Percentiles rank a stretch among this genome's conserved stretches.
Evolutionary conservation across 2,329 filamentous ascomycete species (phyloP).

Genomic region (Diaporthe eres): DNA sequence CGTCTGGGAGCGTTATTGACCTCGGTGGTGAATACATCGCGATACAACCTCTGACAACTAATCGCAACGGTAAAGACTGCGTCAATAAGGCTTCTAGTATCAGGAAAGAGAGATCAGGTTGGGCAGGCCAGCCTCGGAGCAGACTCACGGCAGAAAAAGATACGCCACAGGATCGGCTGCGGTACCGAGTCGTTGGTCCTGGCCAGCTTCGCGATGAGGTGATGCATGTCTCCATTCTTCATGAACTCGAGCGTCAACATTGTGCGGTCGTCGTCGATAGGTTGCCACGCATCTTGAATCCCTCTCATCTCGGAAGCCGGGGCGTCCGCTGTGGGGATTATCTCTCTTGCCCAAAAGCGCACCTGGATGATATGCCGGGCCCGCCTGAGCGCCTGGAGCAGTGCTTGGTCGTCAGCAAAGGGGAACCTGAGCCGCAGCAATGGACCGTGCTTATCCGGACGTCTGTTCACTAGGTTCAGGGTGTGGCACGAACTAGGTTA

Average conservation of each 20-base stretch:
- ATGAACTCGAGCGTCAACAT: constrained; percentile 27
- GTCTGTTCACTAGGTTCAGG: background rate
- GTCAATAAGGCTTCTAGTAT: background rate
- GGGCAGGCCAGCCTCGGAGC: too few species aligned
- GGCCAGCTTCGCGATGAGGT: constrained; percentile 2
- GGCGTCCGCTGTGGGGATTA: background rate
- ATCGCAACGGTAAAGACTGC: fast-evolving
- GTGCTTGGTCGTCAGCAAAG: background rate
- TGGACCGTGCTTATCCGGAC: background rate
- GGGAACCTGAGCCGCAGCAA: background rate
- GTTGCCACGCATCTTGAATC: background rate
- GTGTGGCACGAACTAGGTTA: background rate
- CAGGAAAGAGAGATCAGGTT: background rate
- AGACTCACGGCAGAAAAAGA: constrained; percentile 29
- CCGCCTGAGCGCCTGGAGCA: background rate
- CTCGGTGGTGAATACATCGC: constrained; percentile 2
- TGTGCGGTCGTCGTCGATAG: background rate
- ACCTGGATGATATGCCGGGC: constrained; percentile 4
- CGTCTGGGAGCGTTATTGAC: background rate
- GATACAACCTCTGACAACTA: constrained; percentile 22
- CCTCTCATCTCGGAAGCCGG: too few species aligned
- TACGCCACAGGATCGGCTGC: constrained; percentile 12
- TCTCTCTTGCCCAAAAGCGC: background rate
- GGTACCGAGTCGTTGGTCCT: background rate
- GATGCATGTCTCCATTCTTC: constrained; percentile 1